These are phyloP conservation scores for Umbelopsis sp. DNA, from an alignment of 192 early-diverging fungal species.

Conservation along the genomic window DNA sequence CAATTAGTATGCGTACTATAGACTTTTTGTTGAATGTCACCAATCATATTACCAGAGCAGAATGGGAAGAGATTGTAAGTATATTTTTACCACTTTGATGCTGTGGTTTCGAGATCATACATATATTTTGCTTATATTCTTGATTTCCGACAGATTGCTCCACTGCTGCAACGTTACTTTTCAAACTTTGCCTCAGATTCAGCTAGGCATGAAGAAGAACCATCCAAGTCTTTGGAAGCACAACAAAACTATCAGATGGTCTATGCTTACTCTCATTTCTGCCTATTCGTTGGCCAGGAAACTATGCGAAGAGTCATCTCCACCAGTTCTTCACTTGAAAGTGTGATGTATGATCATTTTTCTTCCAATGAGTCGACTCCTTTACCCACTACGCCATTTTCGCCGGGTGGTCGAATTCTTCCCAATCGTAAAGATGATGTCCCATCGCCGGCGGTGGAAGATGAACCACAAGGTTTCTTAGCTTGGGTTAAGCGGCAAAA, in stretches of 20 bases:
- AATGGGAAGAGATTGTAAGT: conserved; percentile 40
- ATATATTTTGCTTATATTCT: neutral
- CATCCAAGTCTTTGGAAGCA: conserved; percentile 39
- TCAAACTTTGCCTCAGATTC: conserved; percentile 48
- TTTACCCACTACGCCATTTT: conserved; percentile 29
- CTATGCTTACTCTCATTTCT: conserved; percentile 58
- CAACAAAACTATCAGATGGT: conserved; percentile 60
- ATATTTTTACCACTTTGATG: neutral
- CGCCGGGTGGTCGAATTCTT: conserved; percentile 11
- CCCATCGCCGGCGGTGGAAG: neutral
- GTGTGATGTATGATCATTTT: conserved; percentile 51
- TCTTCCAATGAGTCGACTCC: conserved; percentile 34
- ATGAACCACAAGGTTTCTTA: conserved; percentile 4
- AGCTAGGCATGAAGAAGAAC: conserved; percentile 23
- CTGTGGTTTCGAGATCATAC: neutral
- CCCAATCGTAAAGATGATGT: conserved; percentile 15
- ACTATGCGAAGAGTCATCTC: conserved; percentile 54
- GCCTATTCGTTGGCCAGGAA: conserved; percentile 53
- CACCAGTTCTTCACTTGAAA: conserved; percentile 55
- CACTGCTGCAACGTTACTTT: conserved; percentile 61
- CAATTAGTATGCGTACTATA: conserved; percentile 40
- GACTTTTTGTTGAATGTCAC: conserved; percentile 32
- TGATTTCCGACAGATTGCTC: conserved; percentile 43
- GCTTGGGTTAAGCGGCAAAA: neutral
- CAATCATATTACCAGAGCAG: conserved; percentile 23